These are phyloP conservation scores for Handroanthus guayacan DNA, from an alignment of 257 asterid genomes.

Conservation along the genomic window DNA sequence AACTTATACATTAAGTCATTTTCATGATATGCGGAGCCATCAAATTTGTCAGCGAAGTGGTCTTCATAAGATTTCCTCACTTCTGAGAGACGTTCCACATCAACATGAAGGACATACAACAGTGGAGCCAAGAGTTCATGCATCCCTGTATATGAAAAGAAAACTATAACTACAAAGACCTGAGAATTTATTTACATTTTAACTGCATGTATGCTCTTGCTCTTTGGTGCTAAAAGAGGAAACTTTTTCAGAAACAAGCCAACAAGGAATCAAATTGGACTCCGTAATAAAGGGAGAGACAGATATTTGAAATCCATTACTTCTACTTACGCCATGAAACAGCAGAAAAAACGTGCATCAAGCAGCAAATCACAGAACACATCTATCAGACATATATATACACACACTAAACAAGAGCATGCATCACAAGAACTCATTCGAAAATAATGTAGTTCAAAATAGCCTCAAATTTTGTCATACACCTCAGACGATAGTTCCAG, in stretches of 20 bases:
- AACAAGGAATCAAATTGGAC: slow-evolving; percentile 18
- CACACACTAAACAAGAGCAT: neutral
- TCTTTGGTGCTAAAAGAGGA: neutral
- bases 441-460: slow-evolving; percentile 16
- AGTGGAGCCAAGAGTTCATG: slow-evolving; percentile 93
- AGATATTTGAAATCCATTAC: slow-evolving; percentile 19
- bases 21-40: slow-evolving; percentile 81
- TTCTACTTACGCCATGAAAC: slow-evolving; percentile 20
- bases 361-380: neutral
- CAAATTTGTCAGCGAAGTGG: slow-evolving; percentile 82
- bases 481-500: slow-evolving; percentile 5
- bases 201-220: neutral
- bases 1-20: slow-evolving; percentile 69
- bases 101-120: slow-evolving; percentile 80
- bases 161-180: slow-evolving; percentile 33
- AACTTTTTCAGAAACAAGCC: slow-evolving; percentile 16
- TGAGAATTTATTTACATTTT: neutral
- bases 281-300: slow-evolving; percentile 6
- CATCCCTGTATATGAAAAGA: slow-evolving; percentile 69
- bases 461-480: slow-evolving; percentile 18
- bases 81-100: slow-evolving; percentile 71
- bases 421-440: neutral
- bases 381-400: neutral
- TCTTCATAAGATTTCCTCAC: slow-evolving; percentile 71
- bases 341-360: slow-evolving; percentile 5